Conservation (phyloP, 805 yeast species). For the Cyberlindnera mrakii region DNA sequence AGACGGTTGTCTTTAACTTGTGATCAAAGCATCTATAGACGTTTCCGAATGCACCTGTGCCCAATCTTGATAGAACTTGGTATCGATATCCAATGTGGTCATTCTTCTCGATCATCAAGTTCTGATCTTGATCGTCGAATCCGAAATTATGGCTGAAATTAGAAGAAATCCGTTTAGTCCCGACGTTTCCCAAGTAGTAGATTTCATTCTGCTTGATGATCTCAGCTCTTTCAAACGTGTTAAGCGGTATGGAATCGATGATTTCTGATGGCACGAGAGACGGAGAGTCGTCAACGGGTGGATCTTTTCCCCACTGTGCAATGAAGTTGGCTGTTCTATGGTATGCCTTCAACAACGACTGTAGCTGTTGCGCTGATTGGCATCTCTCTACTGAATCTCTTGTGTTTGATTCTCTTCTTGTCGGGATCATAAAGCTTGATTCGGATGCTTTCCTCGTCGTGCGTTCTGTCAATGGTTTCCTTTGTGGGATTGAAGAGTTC, state of each 20-base stretch:
- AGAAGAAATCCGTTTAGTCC: slow-evolving; percentile 2
- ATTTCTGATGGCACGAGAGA: slow-evolving; percentile 3
- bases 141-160: slow-evolving; percentile 34
- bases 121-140: slow-evolving; percentile 64
- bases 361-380: slow-evolving; percentile 6
- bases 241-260: slow-evolving; percentile 24
- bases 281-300: not conserved
- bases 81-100: slow-evolving; percentile 78
- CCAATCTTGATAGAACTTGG: slow-evolving; percentile 52
- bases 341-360: slow-evolving; percentile 4
- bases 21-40: slow-evolving; percentile 69
- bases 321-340: slow-evolving; percentile 12
- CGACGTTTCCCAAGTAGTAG: slow-evolving; percentile 41
- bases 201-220: slow-evolving; percentile 41
- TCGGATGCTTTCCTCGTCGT: slow-evolving; percentile 2
- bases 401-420: too few relatives aligned
- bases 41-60: slow-evolving; percentile 80
- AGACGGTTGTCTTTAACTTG: slow-evolving; percentile 50
- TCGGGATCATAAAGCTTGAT: too few relatives aligned
- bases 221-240: slow-evolving; percentile 57
- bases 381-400: slow-evolving; percentile 1
- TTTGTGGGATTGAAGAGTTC: slow-evolving; percentile 1
- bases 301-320: slow-evolving; percentile 3
- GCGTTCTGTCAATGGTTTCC: slow-evolving; percentile 2
- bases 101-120: slow-evolving; percentile 45